Conservation (phyloP, 331 rosid genomes). For the Rhamnella rubrinervis region DNA sequence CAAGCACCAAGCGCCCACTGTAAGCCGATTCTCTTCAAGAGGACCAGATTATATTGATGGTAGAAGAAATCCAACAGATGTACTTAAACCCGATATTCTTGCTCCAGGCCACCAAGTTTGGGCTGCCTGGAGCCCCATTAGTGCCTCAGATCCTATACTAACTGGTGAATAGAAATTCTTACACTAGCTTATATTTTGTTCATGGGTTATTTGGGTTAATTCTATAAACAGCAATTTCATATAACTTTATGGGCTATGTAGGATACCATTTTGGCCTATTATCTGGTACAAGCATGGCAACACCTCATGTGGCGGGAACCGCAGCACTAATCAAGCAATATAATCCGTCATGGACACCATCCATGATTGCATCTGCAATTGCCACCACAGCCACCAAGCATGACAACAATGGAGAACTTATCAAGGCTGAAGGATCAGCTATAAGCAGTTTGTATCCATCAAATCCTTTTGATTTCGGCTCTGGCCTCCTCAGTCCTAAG, state of each 20-base stretch:
- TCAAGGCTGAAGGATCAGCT: constrained; percentile 65
- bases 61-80: constrained; percentile 45
- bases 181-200: neutral
- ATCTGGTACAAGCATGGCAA: constrained; percentile 96
- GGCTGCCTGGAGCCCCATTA: constrained; percentile 90
- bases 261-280: constrained; percentile 65
- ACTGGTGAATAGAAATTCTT: constrained; percentile 34
- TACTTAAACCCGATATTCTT: constrained; percentile 87
- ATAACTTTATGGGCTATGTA: neutral
- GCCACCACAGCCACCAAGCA: constrained; percentile 72
- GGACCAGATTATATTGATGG: constrained; percentile 75
- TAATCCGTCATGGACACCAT: constrained; percentile 84
- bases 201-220: too few relatives aligned
- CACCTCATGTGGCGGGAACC: constrained; percentile 82
- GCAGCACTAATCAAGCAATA: constrained; percentile 86
- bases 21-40: constrained; percentile 82
- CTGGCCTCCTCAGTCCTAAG: constrained; percentile 63
- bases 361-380: constrained; percentile 84
- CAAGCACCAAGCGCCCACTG: constrained; percentile 53
- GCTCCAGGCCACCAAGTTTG: constrained; percentile 94
- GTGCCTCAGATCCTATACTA: constrained; percentile 56
- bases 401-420: constrained; percentile 51
- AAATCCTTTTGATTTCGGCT: constrained; percentile 73
- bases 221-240: too few relatives aligned
- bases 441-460: constrained; percentile 44